These are phyloP conservation scores for Lasiodiplodia sp. DNA, from an alignment of 2,329 filamentous ascomycete genomes.

Conservation along the genomic window DNA sequence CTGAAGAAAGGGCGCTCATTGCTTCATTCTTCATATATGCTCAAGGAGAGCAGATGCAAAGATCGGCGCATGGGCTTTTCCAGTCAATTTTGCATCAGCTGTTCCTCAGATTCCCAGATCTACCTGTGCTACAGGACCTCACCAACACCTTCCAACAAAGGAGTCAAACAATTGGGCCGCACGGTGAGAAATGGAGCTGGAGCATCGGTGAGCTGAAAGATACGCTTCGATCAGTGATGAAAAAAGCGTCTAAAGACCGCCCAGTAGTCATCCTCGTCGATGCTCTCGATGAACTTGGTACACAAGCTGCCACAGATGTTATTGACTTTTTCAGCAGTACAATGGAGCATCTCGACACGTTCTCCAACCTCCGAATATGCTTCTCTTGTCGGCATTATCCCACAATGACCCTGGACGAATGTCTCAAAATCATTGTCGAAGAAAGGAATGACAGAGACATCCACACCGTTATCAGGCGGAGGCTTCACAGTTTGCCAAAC, in stretches of 20 bases:
- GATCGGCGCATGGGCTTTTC: background rate
- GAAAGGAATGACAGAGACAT: background rate
- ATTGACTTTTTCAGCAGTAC: background rate
- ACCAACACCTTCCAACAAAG: background rate
- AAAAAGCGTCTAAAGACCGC: background rate
- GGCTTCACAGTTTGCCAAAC: background rate
- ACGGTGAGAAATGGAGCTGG: background rate
- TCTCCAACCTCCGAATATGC: background rate
- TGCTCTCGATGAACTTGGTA: background rate
- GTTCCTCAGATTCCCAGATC: fast-evolving
- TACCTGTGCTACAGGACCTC: background rate
- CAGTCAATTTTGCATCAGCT: background rate
- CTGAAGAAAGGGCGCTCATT: background rate
- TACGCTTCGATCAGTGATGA: background rate
- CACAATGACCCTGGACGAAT: background rate
- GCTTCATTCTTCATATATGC: background rate
- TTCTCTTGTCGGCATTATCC: background rate
- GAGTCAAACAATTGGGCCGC: background rate
- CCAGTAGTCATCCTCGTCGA: background rate
- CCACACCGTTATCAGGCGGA: background rate
- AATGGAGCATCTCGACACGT: background rate
- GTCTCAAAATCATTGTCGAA: background rate
- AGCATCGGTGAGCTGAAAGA: background rate
- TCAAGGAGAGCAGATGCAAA: background rate
- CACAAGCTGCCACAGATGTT: background rate